Evolutionary conservation across 2,329 filamentous ascomycete genomes (phyloP).

Genomic region (Cladosporium sp.): DNA sequence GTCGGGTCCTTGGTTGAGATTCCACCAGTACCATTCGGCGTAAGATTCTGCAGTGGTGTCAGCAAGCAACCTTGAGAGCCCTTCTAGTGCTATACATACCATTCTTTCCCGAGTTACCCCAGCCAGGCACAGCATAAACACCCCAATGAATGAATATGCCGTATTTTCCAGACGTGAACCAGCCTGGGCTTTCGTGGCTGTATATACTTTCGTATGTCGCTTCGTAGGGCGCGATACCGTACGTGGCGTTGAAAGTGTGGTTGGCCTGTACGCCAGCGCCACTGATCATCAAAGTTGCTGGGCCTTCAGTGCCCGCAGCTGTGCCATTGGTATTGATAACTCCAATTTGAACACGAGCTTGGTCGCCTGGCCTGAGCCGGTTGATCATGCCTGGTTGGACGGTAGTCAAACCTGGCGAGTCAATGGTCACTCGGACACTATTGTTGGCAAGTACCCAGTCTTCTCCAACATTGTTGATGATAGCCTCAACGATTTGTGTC

Average conservation of each 20-base stretch:
- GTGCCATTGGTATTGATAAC: conserved; percentile 38
- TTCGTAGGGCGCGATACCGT: conserved; percentile 37
- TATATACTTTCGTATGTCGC: conserved; percentile 42
- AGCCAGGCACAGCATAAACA: conserved; percentile 56
- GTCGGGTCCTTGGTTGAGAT: conserved; percentile 45
- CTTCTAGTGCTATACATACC: conserved; percentile 36
- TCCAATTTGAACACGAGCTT: conserved; percentile 40
- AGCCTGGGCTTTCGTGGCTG: conserved; percentile 50
- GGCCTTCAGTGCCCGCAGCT: conserved; percentile 32
- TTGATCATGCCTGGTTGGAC: conserved; percentile 40
- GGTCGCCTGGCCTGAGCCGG: conserved; percentile 43
- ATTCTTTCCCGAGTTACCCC: conserved; percentile 48
- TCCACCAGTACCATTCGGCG: conserved; percentile 51
- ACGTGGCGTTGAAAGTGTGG: conserved; percentile 40
- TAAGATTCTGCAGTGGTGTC: conserved; percentile 25
- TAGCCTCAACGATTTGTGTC: conserved; percentile 42
- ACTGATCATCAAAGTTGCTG: conserved; percentile 34
- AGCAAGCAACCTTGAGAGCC: background rate
- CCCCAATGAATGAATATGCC: conserved; percentile 64
- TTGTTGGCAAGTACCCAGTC: conserved; percentile 38
- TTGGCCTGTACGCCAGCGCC: conserved; percentile 31
- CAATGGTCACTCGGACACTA: conserved; percentile 38
- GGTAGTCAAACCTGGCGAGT: conserved; percentile 37
- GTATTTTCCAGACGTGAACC: conserved; percentile 56
- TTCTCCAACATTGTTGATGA: conserved; percentile 41